phyloP scores from a whole-genome alignment of 345 rosid species.

The Linum usitatissimum region DNA sequence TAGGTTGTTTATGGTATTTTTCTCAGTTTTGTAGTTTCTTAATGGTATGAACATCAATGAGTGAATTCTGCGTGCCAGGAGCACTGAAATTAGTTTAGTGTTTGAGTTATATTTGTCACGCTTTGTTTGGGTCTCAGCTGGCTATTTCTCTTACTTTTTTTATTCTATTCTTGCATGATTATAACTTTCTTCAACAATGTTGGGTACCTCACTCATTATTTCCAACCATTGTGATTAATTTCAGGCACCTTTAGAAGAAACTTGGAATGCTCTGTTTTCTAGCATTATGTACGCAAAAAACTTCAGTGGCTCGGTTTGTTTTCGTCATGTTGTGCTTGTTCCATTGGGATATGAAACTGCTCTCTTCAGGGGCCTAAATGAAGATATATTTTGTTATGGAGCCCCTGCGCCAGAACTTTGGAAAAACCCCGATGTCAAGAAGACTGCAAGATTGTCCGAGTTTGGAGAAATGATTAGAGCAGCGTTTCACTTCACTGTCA shows the following conservation, averaged over 20 bases:
- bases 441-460: slow-evolving; percentile 70
- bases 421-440: slow-evolving; percentile 49
- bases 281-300: slow-evolving; percentile 63
- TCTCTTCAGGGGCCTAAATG: slow-evolving; percentile 61
- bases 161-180: neutral
- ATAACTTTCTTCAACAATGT: neutral
- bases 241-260: slow-evolving; percentile 81
- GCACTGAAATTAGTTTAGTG: too few relatives aligned
- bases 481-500: slow-evolving; percentile 57
- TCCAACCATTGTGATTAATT: slow-evolving; percentile 9
- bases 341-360: slow-evolving; percentile 88
- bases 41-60: neutral
- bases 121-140: neutral
- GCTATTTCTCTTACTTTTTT: neutral
- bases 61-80: neutral
- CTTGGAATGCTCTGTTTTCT: slow-evolving; percentile 81
- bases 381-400: slow-evolving; percentile 50
- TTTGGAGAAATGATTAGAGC: slow-evolving; percentile 92
- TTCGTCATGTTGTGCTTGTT: slow-evolving; percentile 63
- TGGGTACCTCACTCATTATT: slow-evolving; percentile 5
- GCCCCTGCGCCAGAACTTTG: slow-evolving; percentile 53
- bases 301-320: slow-evolving; percentile 72
- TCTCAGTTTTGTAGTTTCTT: neutral
- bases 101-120: neutral
- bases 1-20: too few relatives aligned